phyloP scores from a whole-genome alignment of 768 basidiomycete species.

The Tephrocybe sp. region DNA sequence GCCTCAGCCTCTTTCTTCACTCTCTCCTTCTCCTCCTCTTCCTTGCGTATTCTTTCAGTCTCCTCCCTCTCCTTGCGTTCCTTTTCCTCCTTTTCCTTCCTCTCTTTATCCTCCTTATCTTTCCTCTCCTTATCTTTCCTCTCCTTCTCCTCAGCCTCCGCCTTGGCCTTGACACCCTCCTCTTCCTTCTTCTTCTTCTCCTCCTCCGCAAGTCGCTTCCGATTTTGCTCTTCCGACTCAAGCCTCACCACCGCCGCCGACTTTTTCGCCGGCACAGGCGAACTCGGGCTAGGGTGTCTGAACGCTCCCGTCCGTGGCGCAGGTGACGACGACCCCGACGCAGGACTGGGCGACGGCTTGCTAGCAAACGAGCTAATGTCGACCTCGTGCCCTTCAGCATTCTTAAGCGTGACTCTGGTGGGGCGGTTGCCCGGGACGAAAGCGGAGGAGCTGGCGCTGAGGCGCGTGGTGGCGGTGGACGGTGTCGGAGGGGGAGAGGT shows the following conservation, averaged over 20 bases:
- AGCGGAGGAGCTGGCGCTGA: constrained; percentile 61
- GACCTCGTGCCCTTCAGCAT: constrained; percentile 61
- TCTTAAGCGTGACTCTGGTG: constrained; percentile 56
- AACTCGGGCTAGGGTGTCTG: constrained; percentile 28
- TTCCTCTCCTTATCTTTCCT: constrained; percentile 40
- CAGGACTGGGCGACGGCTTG: constrained; percentile 34
- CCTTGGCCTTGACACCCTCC: constrained; percentile 38
- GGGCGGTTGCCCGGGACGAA: constrained; percentile 58
- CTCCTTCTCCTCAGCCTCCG: constrained; percentile 41
- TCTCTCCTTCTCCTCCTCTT: constrained; percentile 34
- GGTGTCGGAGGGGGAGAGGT: constrained; percentile 73
- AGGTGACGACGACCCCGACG: constrained; percentile 37
- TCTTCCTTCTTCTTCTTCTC: constrained; percentile 32
- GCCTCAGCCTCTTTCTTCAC: constrained; percentile 49
- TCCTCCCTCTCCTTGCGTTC: constrained; percentile 49
- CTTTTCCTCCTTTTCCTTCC: constrained; percentile 31
- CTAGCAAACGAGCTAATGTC: constrained; percentile 54
- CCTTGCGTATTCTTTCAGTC: constrained; percentile 41
- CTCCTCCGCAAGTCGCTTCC: constrained; percentile 43
- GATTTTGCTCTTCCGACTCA: constrained; percentile 54
- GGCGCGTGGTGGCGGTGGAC: constrained; percentile 45
- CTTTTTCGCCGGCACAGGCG: constrained; percentile 27
- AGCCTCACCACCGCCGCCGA: constrained; percentile 54
- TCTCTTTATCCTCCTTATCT: constrained; percentile 39
- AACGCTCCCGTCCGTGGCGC: constrained; percentile 23